A percentile compares a stretch with the other conserved stretches of the same genome.
Conservation (phyloP, 768 basidiomycete genomes). For the Steccherinum ochraceum region DNA sequence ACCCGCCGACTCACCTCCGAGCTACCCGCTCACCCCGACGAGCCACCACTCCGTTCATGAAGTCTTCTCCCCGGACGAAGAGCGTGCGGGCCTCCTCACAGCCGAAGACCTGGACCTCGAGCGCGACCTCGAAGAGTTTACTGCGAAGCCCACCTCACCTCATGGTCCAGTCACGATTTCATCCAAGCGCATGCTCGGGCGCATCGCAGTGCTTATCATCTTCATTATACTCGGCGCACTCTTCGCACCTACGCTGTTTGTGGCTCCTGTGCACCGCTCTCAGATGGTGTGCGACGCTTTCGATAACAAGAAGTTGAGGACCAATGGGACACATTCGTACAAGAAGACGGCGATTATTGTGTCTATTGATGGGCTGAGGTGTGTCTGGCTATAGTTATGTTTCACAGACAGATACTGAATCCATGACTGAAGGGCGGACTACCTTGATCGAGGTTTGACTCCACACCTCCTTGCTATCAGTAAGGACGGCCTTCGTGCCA, state of each 20-base stretch:
- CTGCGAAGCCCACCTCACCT: neutral
- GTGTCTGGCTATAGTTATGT: conserved; percentile 10
- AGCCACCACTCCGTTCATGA: neutral
- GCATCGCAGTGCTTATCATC: conserved; percentile 3
- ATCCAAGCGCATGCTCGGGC: neutral
- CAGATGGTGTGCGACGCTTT: conserved; percentile 18
- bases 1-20: neutral
- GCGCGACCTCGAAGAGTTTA: neutral
- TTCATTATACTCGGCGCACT: conserved; percentile 9
- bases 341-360: conserved; percentile 77
- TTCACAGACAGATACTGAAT: neutral
- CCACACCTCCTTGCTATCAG: conserved; percentile 79
- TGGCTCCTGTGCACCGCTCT: neutral
- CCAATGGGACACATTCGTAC: conserved; percentile 82
- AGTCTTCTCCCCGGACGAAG: conserved; percentile 5
- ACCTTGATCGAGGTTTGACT: conserved; percentile 79
- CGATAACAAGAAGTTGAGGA: conserved; percentile 39
- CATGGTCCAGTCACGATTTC: neutral
- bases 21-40: neutral
- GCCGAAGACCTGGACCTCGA: neutral
- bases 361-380: conserved; percentile 84
- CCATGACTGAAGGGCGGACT: conserved; percentile 58
- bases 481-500: conserved; percentile 78
- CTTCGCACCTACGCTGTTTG: conserved; percentile 1
- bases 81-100: conserved; percentile 18